Base-by-base conservation (phyloP, 2,329 filamentous ascomycete genomes). In the Coniochaeta ligniaria region DNA sequence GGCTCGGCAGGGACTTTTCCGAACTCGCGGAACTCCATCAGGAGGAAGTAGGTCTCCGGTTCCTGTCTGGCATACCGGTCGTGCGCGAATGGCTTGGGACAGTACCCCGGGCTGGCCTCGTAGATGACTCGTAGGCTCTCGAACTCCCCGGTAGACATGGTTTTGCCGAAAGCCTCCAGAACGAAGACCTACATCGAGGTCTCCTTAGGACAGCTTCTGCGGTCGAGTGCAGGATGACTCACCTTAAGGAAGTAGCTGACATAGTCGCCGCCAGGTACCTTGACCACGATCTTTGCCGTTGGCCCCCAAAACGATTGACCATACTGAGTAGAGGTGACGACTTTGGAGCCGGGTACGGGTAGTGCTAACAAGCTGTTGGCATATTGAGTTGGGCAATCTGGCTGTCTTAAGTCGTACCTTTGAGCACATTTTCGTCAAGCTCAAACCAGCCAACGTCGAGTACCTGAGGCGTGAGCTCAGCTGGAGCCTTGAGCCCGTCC, bases 101-200 rank as follows among this genome's bases (percentile, higher is more conserved):
- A 60, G 12, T 63, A 57, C 3, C n/a, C 60, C 1, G 63, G 62
- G 22, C 43, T 58, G 3, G 59, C 61, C 1, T 41, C 52, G 55
- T 63, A 31, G 14, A 65, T 65, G 22, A 62, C 63, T 45, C 58
- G 60, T 26, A 65, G 60, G 4, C 62, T 64, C 24, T 65, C 63
- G 50, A 60, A 65, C 43, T 66, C 63, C 14, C 62, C 63, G 6
- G 22, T 24, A 6, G 59, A 60, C 64, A 65, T 65, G 22, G 28
- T 57, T 4, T 41, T 58, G 1, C 61, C 59, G 20, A 52, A 41
- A 7, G 54, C 28, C 28, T 31, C 28, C 28, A 31, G 28, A 31
- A 6, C 45, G 45, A 47, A 28, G 14, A 36, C 45, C 58, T 59
- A 52, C 26, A 38, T 47, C 7, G 43, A n/a, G n/a, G 28, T 31